phyloP scores from a whole-genome alignment of 768 basidiomycete genomes.

The Lactarius sp. region DNA sequence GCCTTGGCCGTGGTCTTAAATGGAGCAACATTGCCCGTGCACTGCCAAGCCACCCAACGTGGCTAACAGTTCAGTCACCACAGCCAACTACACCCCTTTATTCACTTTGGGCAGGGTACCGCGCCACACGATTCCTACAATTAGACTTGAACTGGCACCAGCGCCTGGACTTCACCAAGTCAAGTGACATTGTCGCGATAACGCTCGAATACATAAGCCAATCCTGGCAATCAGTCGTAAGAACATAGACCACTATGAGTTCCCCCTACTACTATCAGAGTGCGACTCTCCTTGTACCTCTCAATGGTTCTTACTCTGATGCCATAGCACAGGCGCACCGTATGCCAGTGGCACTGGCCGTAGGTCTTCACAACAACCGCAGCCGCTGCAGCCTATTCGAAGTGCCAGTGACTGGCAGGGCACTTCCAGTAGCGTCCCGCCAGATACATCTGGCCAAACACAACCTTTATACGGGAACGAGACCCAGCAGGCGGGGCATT shows the following conservation, averaged over 20 bases:
- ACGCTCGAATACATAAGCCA: not conserved
- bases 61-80: not conserved
- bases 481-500: not conserved
- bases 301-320: not conserved
- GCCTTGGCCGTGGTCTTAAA: not conserved
- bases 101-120: not conserved
- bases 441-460: not conserved
- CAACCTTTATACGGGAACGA: not conserved
- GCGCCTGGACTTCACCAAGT: not conserved
- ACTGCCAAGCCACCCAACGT: not conserved
- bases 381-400: not conserved
- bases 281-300: not conserved
- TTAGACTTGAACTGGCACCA: not conserved
- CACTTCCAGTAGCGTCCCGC: not conserved
- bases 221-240: not conserved
- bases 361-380: not conserved
- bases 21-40: not conserved
- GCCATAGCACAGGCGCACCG: not conserved
- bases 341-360: not conserved
- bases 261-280: not conserved
- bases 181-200: not conserved
- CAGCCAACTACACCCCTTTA: conserved; percentile 6
- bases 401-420: not conserved
- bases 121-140: conserved; percentile 10
- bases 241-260: conserved; percentile 4